Evolutionary conservation across 2,329 filamentous ascomycete species (phyloP).

Genomic region (Ilyonectria robusta): DNA sequence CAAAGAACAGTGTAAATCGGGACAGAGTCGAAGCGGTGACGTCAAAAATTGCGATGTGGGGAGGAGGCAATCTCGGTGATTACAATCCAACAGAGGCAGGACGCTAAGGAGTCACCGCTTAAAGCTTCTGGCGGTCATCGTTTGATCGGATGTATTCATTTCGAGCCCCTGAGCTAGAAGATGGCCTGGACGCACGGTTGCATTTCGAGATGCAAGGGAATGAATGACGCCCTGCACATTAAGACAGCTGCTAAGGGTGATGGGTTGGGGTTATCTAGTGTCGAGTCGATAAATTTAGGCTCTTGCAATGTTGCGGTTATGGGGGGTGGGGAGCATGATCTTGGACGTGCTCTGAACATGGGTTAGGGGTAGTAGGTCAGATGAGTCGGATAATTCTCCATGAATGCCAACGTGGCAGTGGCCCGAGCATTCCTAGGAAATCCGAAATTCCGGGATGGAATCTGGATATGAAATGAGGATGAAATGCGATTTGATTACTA

Average conservation of each 20-base stretch:
- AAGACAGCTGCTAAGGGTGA: neutral
- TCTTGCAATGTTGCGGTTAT: conserved; percentile 13
- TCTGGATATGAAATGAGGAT: neutral
- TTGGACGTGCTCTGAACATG: conserved; percentile 3
- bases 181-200: conserved; percentile 1
- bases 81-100: conserved; percentile 23
- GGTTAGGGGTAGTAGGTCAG: conserved; percentile 7
- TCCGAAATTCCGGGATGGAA: conserved; percentile 8
- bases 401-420: conserved; percentile 21
- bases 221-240: neutral
- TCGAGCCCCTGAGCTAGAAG: conserved; percentile 28
- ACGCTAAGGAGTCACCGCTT: conserved; percentile 24
- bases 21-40: conserved; percentile 35
- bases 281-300: conserved; percentile 18
- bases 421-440: conserved; percentile 17
- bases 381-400: conserved; percentile 2
- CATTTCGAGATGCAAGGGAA: conserved; percentile 5
- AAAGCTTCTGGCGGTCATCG: conserved; percentile 10
- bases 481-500: neutral
- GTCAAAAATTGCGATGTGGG: conserved; percentile 43
- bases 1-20: conserved; percentile 38
- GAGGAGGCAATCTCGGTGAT: conserved; percentile 41
- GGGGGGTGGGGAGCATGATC: conserved; percentile 1
- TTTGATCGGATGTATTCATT: conserved; percentile 26
- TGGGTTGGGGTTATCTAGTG: conserved; percentile 16